A percentile compares a stretch with the other conserved stretches of the same genome.
Evolutionary conservation across 805 yeast genomes (phyloP).

Genomic region (Soucietia sequanensis): DNA sequence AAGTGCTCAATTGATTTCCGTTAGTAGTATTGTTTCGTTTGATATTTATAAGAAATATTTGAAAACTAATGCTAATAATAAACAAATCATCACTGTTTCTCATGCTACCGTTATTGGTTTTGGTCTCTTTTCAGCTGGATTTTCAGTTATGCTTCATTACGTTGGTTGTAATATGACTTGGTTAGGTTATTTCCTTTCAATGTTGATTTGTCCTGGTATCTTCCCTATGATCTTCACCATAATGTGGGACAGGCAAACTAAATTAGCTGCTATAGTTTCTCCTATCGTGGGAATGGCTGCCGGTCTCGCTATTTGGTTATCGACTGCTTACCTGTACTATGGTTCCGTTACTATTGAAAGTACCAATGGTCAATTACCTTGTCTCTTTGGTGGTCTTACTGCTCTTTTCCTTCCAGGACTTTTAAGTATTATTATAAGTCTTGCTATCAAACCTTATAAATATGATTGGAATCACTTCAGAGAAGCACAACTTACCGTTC

Average conservation of each 20-base stretch:
- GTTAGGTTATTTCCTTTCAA: conserved; percentile 34
- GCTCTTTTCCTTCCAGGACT: conserved; percentile 33
- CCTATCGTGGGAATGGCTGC: conserved; percentile 28
- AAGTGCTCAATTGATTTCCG: conserved; percentile 40
- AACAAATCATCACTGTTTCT: conserved; percentile 39
- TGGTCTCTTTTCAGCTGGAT: conserved; percentile 36
- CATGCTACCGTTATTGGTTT: conserved; percentile 40
- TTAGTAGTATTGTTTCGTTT: conserved; percentile 41
- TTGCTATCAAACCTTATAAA: conserved; percentile 20
- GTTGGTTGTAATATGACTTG: conserved; percentile 27
- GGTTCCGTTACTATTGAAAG: conserved; percentile 24
- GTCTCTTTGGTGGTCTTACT: conserved; percentile 32
- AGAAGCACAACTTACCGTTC: conserved; percentile 15
- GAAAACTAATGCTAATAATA: conserved; percentile 41
- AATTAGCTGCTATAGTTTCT: conserved; percentile 26
- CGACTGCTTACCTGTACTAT: conserved; percentile 25
- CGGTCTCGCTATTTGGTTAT: conserved; percentile 31
- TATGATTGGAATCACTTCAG: conserved; percentile 29
- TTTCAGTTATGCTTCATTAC: conserved; percentile 36
- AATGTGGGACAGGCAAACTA: conserved; percentile 31
- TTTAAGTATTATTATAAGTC: conserved; percentile 23
- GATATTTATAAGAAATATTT: conserved; percentile 47
- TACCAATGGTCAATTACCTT: conserved; percentile 31
- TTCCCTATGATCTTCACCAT: conserved; percentile 33
- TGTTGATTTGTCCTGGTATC: conserved; percentile 40